Percentiles rank a stretch among this genome's conserved stretches.
Evolutionary conservation across 1,139 yeast genomes (phyloP).

Genomic region (Meyerozyma sp.): DNA sequence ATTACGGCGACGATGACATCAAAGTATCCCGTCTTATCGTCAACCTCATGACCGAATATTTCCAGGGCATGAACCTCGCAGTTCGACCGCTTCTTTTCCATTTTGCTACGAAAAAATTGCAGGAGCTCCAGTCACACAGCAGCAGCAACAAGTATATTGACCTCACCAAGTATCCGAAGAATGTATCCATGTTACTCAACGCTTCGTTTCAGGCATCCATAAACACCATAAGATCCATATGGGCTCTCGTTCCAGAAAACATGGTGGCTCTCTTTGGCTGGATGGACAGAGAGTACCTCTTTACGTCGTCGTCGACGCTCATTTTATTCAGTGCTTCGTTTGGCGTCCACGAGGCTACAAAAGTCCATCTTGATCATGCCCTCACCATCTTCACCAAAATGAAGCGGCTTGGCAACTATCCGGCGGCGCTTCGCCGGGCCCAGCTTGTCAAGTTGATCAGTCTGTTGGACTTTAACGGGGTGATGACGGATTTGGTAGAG

Average conservation of each 20-base stretch:
- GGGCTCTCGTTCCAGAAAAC: constrained; percentile 68
- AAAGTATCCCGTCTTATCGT: constrained; percentile 65
- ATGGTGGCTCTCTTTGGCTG: constrained; percentile 84
- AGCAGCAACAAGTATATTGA: constrained; percentile 55
- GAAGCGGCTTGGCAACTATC: constrained; percentile 73
- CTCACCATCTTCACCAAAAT: constrained; percentile 63
- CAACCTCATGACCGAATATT: constrained; percentile 79
- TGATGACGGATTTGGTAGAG: constrained; percentile 49
- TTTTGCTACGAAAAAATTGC: constrained; percentile 67
- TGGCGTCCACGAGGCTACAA: constrained; percentile 76
- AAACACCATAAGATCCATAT: constrained; percentile 66
- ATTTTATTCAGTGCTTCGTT: constrained; percentile 75
- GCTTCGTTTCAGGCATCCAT: constrained; percentile 83
- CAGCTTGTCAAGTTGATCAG: constrained; percentile 62
- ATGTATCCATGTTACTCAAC: constrained; percentile 63
- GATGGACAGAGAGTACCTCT: constrained; percentile 83
- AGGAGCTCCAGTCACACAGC: constrained; percentile 39
- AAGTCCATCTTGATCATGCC: constrained; percentile 70
- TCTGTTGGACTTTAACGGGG: constrained; percentile 64
- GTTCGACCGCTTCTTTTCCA: constrained; percentile 78
- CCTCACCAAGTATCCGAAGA: constrained; percentile 61
- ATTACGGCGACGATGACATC: constrained; percentile 51
- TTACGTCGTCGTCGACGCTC: constrained; percentile 75
- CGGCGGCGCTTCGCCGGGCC: constrained; percentile 70
- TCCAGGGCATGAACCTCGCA: constrained; percentile 79